Evolutionary conservation across 805 yeast species (phyloP), one percentile per base, ranked within the genome.

Genomic region (Schwanniomyces sp.): DNA sequence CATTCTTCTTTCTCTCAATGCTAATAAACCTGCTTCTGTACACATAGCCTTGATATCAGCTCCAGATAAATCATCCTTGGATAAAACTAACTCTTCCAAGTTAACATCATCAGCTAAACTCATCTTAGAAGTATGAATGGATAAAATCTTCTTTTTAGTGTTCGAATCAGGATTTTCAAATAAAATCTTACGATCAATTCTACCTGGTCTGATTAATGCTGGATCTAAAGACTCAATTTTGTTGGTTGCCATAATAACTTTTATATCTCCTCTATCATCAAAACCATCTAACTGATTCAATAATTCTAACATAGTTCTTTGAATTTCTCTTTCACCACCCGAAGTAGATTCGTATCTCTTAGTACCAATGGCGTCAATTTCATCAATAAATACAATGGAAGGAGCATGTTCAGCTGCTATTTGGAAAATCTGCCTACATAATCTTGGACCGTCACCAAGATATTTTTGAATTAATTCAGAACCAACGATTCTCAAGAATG

Each of bases 331-430:
- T 72, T 92, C 98, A 64, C 98, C 98, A 39, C 98, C 97, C 17
- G 96, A 86, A 57, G 92, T 96, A 17, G 97, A 90, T 50, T 92
- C 97, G 68, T 92, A 91, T 69, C 99, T 85, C 68, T 92, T 92
- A n/a, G 96, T 88, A 70, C 99, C 99, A 64, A 94, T 94, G 40
- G 99, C 98, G 71, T 94, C 99, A 63, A 94, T 92, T 74, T 94
- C 99, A 73, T 94, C 99, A 55, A 94, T 94, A 63, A 94, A 94
- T 32, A 94, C 97, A 72, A 94, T 94, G n/a, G 96, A 85, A 34
- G 99, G 99, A 0, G 99, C 97, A 67, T 91, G 86, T 55, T 94
- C 99, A 24, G 91, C 94, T 2, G 99, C 99, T 41, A 91, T 88
- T 69, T 91, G 95, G 79, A 94, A 94, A 50, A 94, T 83, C 61